phyloP scores from a whole-genome alignment of 331 rosid genomes.

The Stylosanthes scabra region DNA sequence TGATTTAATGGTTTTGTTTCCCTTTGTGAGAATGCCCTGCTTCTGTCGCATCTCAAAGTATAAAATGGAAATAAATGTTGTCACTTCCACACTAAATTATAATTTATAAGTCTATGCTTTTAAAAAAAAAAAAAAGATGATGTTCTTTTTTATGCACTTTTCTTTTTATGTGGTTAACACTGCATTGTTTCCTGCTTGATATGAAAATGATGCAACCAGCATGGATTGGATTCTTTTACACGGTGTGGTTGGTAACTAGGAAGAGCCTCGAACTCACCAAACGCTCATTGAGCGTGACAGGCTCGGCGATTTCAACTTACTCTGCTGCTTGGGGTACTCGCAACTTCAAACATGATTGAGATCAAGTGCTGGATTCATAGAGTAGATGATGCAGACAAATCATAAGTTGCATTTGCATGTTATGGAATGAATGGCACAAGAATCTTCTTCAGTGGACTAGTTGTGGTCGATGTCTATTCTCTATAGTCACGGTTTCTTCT shows the following conservation, averaged over 20 bases:
- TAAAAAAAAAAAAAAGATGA: too few species aligned
- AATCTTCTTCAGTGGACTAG: slow-evolving; percentile 20
- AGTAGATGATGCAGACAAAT: slow-evolving; percentile 6
- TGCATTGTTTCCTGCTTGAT: slow-evolving; percentile 11
- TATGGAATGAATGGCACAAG: slow-evolving; percentile 33
- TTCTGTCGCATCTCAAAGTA: slow-evolving; percentile 15
- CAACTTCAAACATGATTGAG: slow-evolving; percentile 19
- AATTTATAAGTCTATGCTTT: slow-evolving; percentile 7
- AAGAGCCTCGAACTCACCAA: slow-evolving; percentile 68
- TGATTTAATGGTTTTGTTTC: slow-evolving; percentile 13
- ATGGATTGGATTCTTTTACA: slow-evolving; percentile 79
- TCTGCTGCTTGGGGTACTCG: slow-evolving; percentile 57
- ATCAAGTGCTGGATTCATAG: slow-evolving; percentile 23
- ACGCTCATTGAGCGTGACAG: slow-evolving; percentile 49
- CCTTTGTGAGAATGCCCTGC: slow-evolving; percentile 3
- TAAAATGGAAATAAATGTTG: neutral
- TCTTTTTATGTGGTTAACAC: slow-evolving; percentile 17
- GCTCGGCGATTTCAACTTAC: slow-evolving; percentile 68
- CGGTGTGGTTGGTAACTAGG: slow-evolving; percentile 61
- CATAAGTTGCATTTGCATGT: neutral
- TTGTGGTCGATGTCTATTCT: slow-evolving; percentile 7
- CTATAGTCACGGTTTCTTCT: slow-evolving; percentile 16
- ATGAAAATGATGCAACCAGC: slow-evolving; percentile 52
- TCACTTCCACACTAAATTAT: slow-evolving; percentile 2
- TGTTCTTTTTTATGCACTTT: slow-evolving; percentile 18